Base-by-base conservation (phyloP, 2,329 filamentous ascomycete species). In the Pyrenochaeta sp. region DNA sequence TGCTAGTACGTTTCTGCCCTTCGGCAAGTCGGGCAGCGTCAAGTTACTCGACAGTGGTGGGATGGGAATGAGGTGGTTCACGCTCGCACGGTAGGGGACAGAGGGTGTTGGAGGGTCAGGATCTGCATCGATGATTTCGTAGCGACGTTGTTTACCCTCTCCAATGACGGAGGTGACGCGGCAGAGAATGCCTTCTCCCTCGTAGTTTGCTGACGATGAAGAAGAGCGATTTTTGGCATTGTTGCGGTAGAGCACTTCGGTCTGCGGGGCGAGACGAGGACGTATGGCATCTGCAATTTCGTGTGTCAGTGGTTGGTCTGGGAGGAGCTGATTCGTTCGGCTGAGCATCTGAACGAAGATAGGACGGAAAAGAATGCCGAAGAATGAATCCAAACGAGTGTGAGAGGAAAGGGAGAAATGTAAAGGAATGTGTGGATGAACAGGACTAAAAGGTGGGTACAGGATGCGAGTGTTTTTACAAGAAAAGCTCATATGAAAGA, bases 111-210 rank as follows among this genome's bases (percentile, higher is more conserved):
- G 71, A 1, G 73, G 71, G 23, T 79, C 77, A 1, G 77, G 76
- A 49, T 83, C 81, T 10, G 77, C 74, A 58, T 83, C 81, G 56
- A 81, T 80, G 51, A 83, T 81, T 63, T 83, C 81, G 69, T 83
- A 83, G 54, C 80, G 79, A 20, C 81, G 78, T 62, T 82, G 80
- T 56, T 82, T 83, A 51, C 80, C 81, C 59, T 83, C 81, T 52
- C 81, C 81, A 21, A 82, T 82, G n/a, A 83, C 79, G 29, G 72
- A 72, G 4, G 81, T 82, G 37, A 83, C 78, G 48, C 76, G 75
- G 66, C 80, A 82, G 18, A 83, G 74, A 30, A 82, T 82, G 52
- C 81, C 81, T 70, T 82, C 80, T 62, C 81, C 81, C 67, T 82
- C 80, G 15, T 64, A 61, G 42, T 56, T 64, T 37, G 60, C 54